Conservation (phyloP, 192 early-diverging fungal genomes). For the Backusella circina region DNA sequence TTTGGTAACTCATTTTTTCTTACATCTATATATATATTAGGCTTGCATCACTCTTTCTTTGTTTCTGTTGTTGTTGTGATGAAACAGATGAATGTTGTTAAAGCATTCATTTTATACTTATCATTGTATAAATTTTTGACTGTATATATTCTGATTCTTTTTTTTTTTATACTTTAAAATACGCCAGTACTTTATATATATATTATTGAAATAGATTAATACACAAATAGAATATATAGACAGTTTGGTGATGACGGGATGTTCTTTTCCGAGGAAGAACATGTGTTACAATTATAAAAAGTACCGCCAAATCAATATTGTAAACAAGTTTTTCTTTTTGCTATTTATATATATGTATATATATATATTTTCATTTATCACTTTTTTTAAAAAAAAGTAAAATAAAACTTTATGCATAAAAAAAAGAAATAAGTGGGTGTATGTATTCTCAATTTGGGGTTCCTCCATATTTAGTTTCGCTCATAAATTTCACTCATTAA, state of each 20-base stretch:
- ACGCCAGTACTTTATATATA: background rate
- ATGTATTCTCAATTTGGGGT: background rate
- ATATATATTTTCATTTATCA: too few species aligned
- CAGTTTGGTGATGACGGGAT: background rate
- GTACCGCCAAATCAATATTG: background rate
- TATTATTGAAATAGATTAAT: background rate
- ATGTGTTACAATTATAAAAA: background rate
- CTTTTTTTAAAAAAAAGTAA: background rate
- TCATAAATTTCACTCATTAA: slow-evolving; percentile 36
- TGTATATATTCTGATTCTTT: background rate
- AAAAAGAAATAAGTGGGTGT: background rate
- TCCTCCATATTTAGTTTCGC: background rate
- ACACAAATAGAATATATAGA: background rate
- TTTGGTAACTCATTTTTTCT: background rate
- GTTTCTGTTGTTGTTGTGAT: background rate
- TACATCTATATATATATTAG: background rate
- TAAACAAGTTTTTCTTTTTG: background rate
- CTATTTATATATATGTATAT: too few species aligned
- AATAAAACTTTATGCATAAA: background rate
- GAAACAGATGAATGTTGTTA: background rate
- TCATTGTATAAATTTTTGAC: background rate
- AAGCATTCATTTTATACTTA: background rate
- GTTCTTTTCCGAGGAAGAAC: background rate
- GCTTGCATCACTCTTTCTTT: background rate
- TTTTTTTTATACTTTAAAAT: background rate